Evolutionary conservation across 2,329 filamentous ascomycete species (phyloP), one percentile per base, ranked within the genome.

Genomic region (Alternaria postmessia): DNA sequence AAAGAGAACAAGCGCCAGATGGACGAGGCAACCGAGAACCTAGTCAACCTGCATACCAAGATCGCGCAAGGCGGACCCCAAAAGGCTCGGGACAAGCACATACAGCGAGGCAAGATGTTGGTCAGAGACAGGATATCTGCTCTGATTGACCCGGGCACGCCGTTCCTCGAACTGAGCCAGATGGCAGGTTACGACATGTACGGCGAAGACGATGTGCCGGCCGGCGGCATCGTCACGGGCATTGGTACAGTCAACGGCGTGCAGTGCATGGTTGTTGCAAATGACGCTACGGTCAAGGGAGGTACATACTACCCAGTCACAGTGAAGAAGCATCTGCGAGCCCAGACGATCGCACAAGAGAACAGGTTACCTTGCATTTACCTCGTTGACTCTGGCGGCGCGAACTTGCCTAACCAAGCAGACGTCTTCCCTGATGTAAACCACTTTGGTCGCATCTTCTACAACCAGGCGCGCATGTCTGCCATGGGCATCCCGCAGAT

Each of bases 291-390:
- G 61, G 94, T 98, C 74, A 99, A 98, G 81, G 94, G 94, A 53
- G 94, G 94, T 24, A 96, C 94, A 2, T 99, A 99, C 81, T 98
- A 94, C 75, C 94, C 94, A 1, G 93, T 98, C 70, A 99, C 94
- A 0, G 92, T 98, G 60, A 97, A 97, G 83, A 99, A 99, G 84
- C 95, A 98, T 79, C 84, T 98, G 16, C 88, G 94, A 63, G 94
- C 94, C 5, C 95, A 99, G 79, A 89, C 91, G 28, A 91, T 98
- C 65, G 94, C 94, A 0, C 88, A 92, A 66, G 92, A 98, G 78
- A 98, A 98, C 79, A 89, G 76, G 22, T 78, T 91, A 9, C 88
- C 88, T 0, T 98, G 94, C 79, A 92, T 99, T 76, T 99, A 98
- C 80, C 86, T 99, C 24, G 95, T 98, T 57, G 94, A 99, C 78